Base-by-base conservation (phyloP, 176 grass and related monocot genomes). In the Alloteropsis semialata region DNA sequence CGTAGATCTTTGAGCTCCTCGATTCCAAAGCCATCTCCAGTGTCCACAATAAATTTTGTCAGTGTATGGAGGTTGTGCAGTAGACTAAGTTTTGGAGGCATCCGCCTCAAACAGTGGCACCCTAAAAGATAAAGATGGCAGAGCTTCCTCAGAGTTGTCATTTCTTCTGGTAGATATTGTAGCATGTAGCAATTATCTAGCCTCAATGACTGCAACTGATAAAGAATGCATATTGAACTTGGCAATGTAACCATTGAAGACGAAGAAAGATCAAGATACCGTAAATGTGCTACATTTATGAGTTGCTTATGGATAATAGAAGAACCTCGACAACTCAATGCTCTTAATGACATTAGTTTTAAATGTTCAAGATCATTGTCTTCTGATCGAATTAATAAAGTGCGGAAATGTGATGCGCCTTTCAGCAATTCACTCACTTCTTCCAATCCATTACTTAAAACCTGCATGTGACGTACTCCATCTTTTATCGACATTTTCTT, bases 11-110 rank as follows among this genome's bases (percentile, higher is more conserved):
- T 45, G 19, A 81, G 69, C 60, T 86, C 84, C 15, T 56, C 60
- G 0, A 86, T 86, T 25, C 84, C 84, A 25, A 14, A 32, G 0
- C 48, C 59, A 67, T 10, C 69, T 75, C 0, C 10, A 14, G 6
- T 58, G 15, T 81, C 69, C 21, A 74, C 60, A 22, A 81, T 1
- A 81, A 81, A 87, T 1, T 22, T 53, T 76, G 85, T 70, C 22
- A 83, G 32, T 63, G 65, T 83, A 25, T 2, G 25, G 12, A 88
- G 54, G 12, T 70, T 71, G 0, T 39, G 28, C 44, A 54, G 25
- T 16, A 21, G 10, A 42, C 79, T 1, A 11, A 88, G 1, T 1
- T 56, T 70, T 27, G 29, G 55, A 4, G 79, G 73, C 79, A 88
- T 88, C n/a, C 18, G 13, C 51, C 76, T 4, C 33, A 88, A 54